Conservation (phyloP, 192 early-diverging fungal species). For the Obelidium mucronatum region DNA sequence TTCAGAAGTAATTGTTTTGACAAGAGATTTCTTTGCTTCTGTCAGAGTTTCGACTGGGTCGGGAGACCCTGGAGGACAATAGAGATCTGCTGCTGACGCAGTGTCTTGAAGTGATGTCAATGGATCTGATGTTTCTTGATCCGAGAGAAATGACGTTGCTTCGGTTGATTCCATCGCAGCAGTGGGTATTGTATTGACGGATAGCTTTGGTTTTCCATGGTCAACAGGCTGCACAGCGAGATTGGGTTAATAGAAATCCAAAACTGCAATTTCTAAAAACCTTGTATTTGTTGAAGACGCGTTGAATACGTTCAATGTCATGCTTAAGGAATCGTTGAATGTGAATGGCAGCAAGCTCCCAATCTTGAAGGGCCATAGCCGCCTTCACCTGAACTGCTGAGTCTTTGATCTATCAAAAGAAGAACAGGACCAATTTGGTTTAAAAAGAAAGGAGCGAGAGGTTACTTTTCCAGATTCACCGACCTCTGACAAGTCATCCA, state of each 20-base stretch:
- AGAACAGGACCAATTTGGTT: no score
- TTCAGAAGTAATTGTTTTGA: slow-evolving; percentile 73
- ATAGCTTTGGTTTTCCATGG: not conserved
- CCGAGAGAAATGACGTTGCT: no score
- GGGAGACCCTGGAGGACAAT: slow-evolving; percentile 11
- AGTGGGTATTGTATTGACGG: no score
- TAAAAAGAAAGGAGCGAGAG: no score
- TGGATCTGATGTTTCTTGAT: not conserved
- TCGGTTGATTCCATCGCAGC: no score
- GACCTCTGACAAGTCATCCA: slow-evolving; percentile 73
- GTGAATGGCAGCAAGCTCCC: slow-evolving; percentile 72
- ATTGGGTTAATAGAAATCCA: not conserved
- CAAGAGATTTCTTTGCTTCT: slow-evolving; percentile 67
- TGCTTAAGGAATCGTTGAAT: slow-evolving; percentile 68
- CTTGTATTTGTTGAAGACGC: slow-evolving; percentile 67
- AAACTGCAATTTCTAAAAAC: not conserved
- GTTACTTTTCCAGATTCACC: no score
- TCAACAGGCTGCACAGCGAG: not conserved
- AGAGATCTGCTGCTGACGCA: not conserved
- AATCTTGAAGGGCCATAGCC: slow-evolving; percentile 67
- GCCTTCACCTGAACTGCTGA: slow-evolving; percentile 72
- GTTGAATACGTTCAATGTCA: slow-evolving; percentile 64
- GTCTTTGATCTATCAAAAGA: slow-evolving; percentile 36
- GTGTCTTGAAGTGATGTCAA: no score
- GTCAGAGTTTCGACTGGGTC: slow-evolving; percentile 61